Evolutionary conservation across 2,329 filamentous ascomycete species (phyloP).

Genomic region (Calonectria henricotiae): DNA sequence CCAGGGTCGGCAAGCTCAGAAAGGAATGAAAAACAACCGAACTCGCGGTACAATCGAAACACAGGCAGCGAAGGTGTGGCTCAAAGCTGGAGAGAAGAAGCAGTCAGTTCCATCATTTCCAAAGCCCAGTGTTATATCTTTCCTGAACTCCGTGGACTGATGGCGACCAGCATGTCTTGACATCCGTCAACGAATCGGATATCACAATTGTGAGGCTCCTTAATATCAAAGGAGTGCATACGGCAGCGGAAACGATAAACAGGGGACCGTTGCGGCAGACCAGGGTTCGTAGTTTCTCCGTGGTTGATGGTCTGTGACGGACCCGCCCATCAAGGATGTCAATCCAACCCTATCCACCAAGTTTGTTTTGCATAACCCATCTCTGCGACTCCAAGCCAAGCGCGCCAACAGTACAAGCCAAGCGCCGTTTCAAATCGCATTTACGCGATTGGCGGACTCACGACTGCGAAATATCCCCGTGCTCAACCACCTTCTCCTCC

Average conservation of each 20-base stretch:
- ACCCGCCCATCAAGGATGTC: constrained; percentile 32
- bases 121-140: constrained; percentile 31
- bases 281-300: constrained; percentile 27
- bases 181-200: constrained; percentile 13
- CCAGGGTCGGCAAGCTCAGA: constrained; percentile 42
- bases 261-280: constrained; percentile 20
- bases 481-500: not conserved
- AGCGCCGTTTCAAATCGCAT: constrained; percentile 43
- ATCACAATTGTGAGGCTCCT: constrained; percentile 35
- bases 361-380: constrained; percentile 27
- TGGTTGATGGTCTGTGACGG: not conserved
- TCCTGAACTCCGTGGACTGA: not conserved
- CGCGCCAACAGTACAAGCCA: constrained; percentile 36
- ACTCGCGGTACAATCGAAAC: constrained; percentile 37
- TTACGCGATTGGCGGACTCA: constrained; percentile 41
- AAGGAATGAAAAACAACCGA: constrained; percentile 33
- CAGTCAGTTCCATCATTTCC: not conserved
- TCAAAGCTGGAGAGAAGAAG: constrained; percentile 25
- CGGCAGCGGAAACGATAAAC: constrained; percentile 12
- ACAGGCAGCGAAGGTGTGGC: constrained; percentile 36
- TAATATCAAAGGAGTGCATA: constrained; percentile 41
- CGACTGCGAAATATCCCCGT: not conserved
- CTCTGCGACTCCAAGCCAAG: constrained; percentile 32
- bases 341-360: constrained; percentile 21
- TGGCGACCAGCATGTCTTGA: not conserved